Evolutionary conservation across 2,329 filamentous ascomycete genomes (phyloP), one percentile per base, ranked within the genome.

Genomic region (Epichloe brachyelytri): DNA sequence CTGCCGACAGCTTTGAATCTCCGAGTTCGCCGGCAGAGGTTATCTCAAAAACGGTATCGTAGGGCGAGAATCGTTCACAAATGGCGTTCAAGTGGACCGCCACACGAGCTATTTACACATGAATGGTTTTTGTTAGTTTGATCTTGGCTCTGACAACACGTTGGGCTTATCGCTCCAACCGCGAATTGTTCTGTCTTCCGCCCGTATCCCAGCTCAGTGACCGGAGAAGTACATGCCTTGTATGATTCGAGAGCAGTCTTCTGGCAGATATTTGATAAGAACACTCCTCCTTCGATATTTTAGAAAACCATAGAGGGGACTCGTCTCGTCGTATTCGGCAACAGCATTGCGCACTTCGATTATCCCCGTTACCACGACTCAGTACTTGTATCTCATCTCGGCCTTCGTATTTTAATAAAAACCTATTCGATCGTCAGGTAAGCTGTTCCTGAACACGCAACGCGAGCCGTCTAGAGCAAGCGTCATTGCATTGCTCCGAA

Each of bases 201-300:
- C 6, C n/a, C 19, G 10, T 15, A 20, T 43, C 2, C 11, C 34
- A 30, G 10, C 33, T 45, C 19, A 19, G 20, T 49, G 15, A 14
- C 20, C 30, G 14, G 22, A 17, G 53, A 44, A 49, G 30, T 46
- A 52, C 80, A 59, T 69, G 95, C 93, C 93, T 86, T 95, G 87
- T 50, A 98, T 75, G 51, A 98, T 74, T 60, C 93, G 80, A 56
- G 93, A 97, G 57, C 90, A 91, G 53, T 84, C 87, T 54, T 95
- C 88, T 1, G 91, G 93, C 55, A 95, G 78, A 66, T 93, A 95
- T 71, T 93, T 96, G 66, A 98, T 79, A 54, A 98, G 71, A 46
- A 97, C 86, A 68, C 89, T 96, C 64, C 89, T 82, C 63, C 90
- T 82, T 51, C 91, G 78, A 68, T 96, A 97, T 60, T 87, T 83